Evolutionary conservation across 2,329 filamentous ascomycete genomes (phyloP).

Genomic region (Gremmenia infestans): DNA sequence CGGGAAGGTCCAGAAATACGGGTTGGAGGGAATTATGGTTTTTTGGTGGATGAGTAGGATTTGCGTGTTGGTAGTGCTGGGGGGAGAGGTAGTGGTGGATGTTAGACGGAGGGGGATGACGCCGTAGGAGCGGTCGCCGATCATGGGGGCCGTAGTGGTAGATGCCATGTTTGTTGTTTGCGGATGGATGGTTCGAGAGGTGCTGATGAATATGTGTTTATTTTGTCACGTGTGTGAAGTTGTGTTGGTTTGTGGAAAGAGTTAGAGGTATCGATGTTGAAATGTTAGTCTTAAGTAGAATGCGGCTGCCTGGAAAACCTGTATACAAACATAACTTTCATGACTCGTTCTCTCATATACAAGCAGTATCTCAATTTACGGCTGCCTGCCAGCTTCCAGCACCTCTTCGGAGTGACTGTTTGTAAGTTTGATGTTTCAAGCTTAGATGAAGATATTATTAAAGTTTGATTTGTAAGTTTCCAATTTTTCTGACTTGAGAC

Average conservation of each 20-base stretch:
- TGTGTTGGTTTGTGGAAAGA: too few relatives aligned
- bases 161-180: neutral
- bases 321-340: too few relatives aligned
- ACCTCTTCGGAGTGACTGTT: neutral
- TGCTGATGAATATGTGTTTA: neutral
- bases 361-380: too few relatives aligned
- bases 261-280: too few relatives aligned
- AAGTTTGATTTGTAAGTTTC: neutral
- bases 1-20: neutral
- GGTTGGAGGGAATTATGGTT: neutral
- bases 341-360: too few relatives aligned
- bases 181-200: neutral
- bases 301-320: too few relatives aligned
- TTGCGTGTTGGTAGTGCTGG: neutral
- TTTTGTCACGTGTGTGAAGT: neutral
- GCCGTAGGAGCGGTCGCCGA: constrained; percentile 1
- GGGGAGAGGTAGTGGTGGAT: neutral
- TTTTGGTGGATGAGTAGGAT: neutral
- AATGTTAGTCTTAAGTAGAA: too few relatives aligned
- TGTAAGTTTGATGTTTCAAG: neutral
- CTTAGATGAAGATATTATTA: neutral
- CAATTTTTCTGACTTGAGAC: neutral
- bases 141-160: neutral
- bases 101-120: neutral
- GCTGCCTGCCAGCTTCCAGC: too few relatives aligned